A percentile compares a stretch with the other conserved stretches of the same genome.
Conservation (phyloP, 2,329 filamentous ascomycete genomes). For the Colletotrichum truncatum region DNA sequence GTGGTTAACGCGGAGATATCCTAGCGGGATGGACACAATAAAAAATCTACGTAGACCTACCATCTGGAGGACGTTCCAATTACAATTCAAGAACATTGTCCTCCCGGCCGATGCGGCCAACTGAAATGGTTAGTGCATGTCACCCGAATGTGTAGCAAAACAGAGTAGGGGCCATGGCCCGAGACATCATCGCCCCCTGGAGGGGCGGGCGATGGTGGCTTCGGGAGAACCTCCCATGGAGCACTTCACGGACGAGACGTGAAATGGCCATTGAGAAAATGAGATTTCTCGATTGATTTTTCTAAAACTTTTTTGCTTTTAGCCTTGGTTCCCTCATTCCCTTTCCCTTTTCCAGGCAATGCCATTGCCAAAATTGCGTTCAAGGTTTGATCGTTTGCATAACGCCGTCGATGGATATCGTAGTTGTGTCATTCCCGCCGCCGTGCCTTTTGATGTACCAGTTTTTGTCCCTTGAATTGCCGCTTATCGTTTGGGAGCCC, state of each 20-base stretch:
- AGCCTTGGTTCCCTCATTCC: slow-evolving; percentile 35
- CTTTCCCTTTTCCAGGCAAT: slow-evolving; percentile 32
- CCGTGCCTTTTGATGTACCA: neutral
- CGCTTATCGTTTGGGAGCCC: slow-evolving; percentile 1
- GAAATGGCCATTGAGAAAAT: slow-evolving; percentile 81
- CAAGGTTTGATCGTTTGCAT: slow-evolving; percentile 2
- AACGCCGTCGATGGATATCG: slow-evolving; percentile 25
- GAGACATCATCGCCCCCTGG: slow-evolving; percentile 4
- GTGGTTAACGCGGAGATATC: slow-evolving; percentile 89
- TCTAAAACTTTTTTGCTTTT: slow-evolving; percentile 33
- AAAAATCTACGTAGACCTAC: slow-evolving; percentile 3
- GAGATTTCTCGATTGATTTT: slow-evolving; percentile 50
- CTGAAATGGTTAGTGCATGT: slow-evolving; percentile 11
- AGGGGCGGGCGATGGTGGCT: slow-evolving; percentile 45
- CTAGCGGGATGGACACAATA: slow-evolving; percentile 65
- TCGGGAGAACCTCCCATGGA: slow-evolving; percentile 82
- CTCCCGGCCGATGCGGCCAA: neutral
- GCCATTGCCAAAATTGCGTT: slow-evolving; percentile 18
- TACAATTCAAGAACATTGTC: neutral
- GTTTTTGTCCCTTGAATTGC: slow-evolving; percentile 25
- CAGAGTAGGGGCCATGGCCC: neutral
- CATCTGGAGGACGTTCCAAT: slow-evolving; percentile 32
- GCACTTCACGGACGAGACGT: slow-evolving; percentile 71
- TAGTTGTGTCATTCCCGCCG: slow-evolving; percentile 7
- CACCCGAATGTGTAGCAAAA: slow-evolving; percentile 8